Percentiles rank a stretch among this genome's conserved stretches.
Conservation (phyloP, 768 basidiomycete genomes). For the Leccinum variicolor region DNA sequence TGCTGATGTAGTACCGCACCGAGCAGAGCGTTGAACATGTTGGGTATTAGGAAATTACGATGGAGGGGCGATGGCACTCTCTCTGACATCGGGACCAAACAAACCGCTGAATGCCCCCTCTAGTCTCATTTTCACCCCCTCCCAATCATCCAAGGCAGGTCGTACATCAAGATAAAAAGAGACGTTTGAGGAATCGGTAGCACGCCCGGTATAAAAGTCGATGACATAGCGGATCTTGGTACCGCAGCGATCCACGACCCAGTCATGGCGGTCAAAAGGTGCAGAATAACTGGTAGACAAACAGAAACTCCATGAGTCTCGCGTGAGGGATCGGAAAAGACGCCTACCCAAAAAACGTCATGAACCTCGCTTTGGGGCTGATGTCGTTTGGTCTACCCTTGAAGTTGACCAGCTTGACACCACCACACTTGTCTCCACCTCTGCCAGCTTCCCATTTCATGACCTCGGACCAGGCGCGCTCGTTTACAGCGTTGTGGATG, state of each 20-base stretch:
- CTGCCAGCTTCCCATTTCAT: slow-evolving; percentile 78
- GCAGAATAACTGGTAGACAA: slow-evolving; percentile 66
- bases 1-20: slow-evolving; percentile 4
- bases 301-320: not conserved
- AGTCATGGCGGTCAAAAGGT: slow-evolving; percentile 97
- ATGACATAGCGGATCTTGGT: slow-evolving; percentile 89
- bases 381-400: slow-evolving; percentile 80
- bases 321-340: not conserved
- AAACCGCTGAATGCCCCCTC: slow-evolving; percentile 50
- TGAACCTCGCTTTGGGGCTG: slow-evolving; percentile 78
- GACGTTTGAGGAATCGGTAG: slow-evolving; percentile 44
- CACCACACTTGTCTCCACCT: slow-evolving; percentile 81
- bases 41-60: slow-evolving; percentile 13
- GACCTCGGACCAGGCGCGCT: slow-evolving; percentile 84
- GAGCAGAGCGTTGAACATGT: not conserved
- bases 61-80: slow-evolving; percentile 17
- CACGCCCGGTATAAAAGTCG: slow-evolving; percentile 92
- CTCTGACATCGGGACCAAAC: slow-evolving; percentile 21
- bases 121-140: slow-evolving; percentile 82
- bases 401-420: slow-evolving; percentile 82
- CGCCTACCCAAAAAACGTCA: slow-evolving; percentile 81
- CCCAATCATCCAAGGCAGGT: slow-evolving; percentile 93
- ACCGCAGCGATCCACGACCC: slow-evolving; percentile 94
- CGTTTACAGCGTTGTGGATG: slow-evolving; percentile 99
- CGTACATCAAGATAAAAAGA: slow-evolving; percentile 95